Percentiles rank a stretch among this genome's conserved stretches.
phyloP scores from a whole-genome alignment of 2,329 filamentous ascomycete genomes.

The Epichloe sp. region DNA sequence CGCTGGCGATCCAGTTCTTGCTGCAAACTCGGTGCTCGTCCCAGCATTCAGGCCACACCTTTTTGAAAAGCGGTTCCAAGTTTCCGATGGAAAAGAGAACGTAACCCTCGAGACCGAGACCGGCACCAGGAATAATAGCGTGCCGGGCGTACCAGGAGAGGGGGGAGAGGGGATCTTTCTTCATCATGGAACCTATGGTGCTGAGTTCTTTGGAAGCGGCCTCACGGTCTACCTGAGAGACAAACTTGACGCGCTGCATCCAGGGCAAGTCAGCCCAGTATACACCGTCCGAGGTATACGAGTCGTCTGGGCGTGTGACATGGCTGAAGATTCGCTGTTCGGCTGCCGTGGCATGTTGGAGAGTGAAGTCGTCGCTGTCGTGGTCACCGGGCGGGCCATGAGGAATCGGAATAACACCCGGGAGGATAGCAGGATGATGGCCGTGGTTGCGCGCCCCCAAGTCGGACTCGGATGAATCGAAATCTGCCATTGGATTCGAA shows the following conservation, averaged over 20 bases:
- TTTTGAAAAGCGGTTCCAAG: conserved; percentile 66
- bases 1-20: conserved; percentile 66
- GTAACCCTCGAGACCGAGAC: conserved; percentile 86
- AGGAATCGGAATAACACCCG: conserved; percentile 42
- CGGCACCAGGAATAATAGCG: conserved; percentile 83
- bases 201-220: conserved; percentile 57
- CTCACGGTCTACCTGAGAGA: conserved; percentile 55
- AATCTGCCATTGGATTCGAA: conserved; percentile 1
- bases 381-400: conserved; percentile 34
- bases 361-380: conserved; percentile 34
- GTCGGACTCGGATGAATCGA: conserved; percentile 4
- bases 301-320: conserved; percentile 78
- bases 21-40: conserved; percentile 51
- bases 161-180: conserved; percentile 71
- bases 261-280: conserved; percentile 89
- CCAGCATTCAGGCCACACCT: conserved; percentile 73
- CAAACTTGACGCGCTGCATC: conserved; percentile 58
- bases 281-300: conserved; percentile 65
- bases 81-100: conserved; percentile 96
- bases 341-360: conserved; percentile 28
- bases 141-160: conserved; percentile 80
- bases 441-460: conserved; percentile 1
- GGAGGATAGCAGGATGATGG: conserved; percentile 25
- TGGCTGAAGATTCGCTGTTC: conserved; percentile 57
- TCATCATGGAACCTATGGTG: conserved; percentile 65